Evolutionary conservation across 2,329 filamentous ascomycete genomes (phyloP).

Genomic region (Colletotrichum nymphaeae): DNA sequence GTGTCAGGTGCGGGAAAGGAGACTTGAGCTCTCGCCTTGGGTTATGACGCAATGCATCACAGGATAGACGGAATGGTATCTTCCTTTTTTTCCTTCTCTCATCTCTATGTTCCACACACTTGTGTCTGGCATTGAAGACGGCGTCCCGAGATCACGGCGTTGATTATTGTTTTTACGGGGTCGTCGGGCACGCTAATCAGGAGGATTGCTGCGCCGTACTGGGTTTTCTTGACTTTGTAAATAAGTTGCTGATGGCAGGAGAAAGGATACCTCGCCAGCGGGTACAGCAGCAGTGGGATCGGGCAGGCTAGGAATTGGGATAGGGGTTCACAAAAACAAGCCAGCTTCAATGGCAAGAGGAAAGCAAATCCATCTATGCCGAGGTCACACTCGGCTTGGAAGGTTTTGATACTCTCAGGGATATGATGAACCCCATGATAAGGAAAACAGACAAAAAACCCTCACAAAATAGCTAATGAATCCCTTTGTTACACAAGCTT

Average conservation of each 20-base stretch:
- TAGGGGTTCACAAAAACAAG: constrained; percentile 15
- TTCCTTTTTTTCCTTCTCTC: constrained; percentile 10
- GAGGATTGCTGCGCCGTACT: not conserved
- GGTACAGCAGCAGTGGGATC: constrained; percentile 1
- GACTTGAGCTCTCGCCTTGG: not conserved
- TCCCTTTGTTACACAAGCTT: constrained; percentile 12
- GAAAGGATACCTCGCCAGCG: not conserved
- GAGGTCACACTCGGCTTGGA: not conserved
- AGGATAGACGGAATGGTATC: constrained; percentile 27
- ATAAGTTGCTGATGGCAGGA: constrained; percentile 5
- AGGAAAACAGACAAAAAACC: constrained; percentile 3
- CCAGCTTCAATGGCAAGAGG: not conserved
- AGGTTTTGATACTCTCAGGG: not conserved
- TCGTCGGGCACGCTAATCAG: not conserved
- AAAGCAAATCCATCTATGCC: not conserved
- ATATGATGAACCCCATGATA: not conserved
- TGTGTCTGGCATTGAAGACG: constrained; percentile 28
- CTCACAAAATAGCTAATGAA: constrained; percentile 31
- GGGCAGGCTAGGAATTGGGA: not conserved
- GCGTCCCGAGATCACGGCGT: constrained; percentile 32
- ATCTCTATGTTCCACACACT: constrained; percentile 16
- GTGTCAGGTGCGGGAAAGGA: not conserved
- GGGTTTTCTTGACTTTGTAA: constrained; percentile 16
- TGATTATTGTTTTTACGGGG: constrained; percentile 23
- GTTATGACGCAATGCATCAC: constrained; percentile 20